Base-by-base conservation (phyloP, 192 early-diverging fungal genomes). In the Gigaspora rosea region DNA sequence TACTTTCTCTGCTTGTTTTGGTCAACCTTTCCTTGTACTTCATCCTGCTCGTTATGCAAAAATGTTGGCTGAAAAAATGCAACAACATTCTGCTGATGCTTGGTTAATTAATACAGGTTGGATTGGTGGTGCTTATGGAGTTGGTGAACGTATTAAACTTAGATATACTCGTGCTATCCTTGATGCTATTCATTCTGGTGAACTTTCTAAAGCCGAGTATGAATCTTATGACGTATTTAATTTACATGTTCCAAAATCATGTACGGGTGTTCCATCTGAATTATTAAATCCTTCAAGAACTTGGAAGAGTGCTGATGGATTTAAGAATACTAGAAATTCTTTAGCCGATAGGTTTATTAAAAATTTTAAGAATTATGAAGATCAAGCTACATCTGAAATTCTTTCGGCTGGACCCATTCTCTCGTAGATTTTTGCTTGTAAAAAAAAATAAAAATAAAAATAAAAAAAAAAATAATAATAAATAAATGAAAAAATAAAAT, bases 81-180 rank as follows among this genome's bases (percentile, higher is more conserved):
- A 91, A 6, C 49, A 83, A 65, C 91, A 97, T 87, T 87, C 89
- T 82, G 93, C 92, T 68, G 85, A 93, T 85, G 95, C 93, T 66
- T 98, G 95, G 95, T 86, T 93, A 80, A 92, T 97, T 89, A 98
- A 97, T 91, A 97, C 96, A 75, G 96, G 95, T 75, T 97, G 94
- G 97, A 95, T 89, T 80, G 95, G 97, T 84, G 97, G 97, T 71
- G 88, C 88, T 61, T 95, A 96, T 83, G 95, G 95, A 75, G 81
- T 85, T 46, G 96, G 95, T 66, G 92, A 95, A 88, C 93, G 97
- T 48, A 95, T 96, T 77, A 86, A 95, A 48, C 91, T 98, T 76
- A 97, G 95, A 90, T 97, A 98, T 90, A 94, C 95, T 71, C 94
- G 97, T 75, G 95, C 95, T 77, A 96, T 98, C 81, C 94, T 98